Evolutionary conservation across 208 protist species (phyloP).

Genomic region (Leishmania martiniquensis): DNA sequence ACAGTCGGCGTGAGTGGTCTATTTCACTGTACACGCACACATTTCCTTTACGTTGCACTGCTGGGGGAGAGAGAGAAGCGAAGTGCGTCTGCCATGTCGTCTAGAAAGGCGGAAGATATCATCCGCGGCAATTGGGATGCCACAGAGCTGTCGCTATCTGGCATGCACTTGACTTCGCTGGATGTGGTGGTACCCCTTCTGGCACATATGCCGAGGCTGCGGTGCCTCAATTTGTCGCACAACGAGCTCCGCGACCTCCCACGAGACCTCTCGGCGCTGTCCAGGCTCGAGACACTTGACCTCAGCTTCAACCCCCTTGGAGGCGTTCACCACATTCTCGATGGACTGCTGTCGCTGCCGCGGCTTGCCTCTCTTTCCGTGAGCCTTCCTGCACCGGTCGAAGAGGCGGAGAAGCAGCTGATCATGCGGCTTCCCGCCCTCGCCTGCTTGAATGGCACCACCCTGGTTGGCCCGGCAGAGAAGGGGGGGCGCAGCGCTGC

Average conservation of each 20-base stretch:
- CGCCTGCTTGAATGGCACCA: slow-evolving; percentile 20
- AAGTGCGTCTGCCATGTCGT: slow-evolving; percentile 15
- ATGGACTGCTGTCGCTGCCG: slow-evolving; percentile 58
- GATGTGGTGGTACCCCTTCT: slow-evolving; percentile 54
- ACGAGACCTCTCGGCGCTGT: slow-evolving; percentile 51
- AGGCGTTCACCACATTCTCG: slow-evolving; percentile 44
- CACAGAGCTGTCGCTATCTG: slow-evolving; percentile 42
- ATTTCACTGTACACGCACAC: not conserved
- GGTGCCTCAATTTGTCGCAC: slow-evolving; percentile 41
- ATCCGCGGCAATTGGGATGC: slow-evolving; percentile 32
- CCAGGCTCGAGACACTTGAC: slow-evolving; percentile 44
- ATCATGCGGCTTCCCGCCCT: slow-evolving; percentile 56
- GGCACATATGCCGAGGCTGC: slow-evolving; percentile 42
- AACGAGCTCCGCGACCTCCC: slow-evolving; percentile 65
- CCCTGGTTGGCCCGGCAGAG: slow-evolving; percentile 17
- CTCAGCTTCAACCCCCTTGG: slow-evolving; percentile 60
- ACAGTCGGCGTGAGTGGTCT: too few relatives aligned
- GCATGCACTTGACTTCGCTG: slow-evolving; percentile 46
- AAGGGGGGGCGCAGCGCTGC: not conserved
- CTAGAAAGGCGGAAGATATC: slow-evolving; percentile 23
- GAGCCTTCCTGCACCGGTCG: slow-evolving; percentile 48
- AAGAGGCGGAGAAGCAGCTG: slow-evolving; percentile 84
- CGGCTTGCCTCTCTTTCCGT: slow-evolving; percentile 52
- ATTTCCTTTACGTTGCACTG: not conserved
- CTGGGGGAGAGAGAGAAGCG: not conserved